Evolutionary conservation across 2,329 filamentous ascomycete species (phyloP).

Genomic region (Calonectria hongkongensis): DNA sequence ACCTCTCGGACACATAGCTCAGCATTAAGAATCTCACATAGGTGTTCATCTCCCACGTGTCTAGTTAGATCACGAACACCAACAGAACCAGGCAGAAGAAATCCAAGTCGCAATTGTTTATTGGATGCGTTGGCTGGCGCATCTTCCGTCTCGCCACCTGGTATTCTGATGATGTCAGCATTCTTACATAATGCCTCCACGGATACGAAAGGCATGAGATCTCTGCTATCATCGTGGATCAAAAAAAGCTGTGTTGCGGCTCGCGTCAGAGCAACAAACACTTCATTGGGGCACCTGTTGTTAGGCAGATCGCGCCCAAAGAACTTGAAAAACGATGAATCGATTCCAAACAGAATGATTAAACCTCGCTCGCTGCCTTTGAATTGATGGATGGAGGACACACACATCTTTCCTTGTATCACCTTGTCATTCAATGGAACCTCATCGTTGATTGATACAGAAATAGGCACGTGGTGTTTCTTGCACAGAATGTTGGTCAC

Average conservation of each 20-base stretch:
- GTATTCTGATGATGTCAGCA: neutral
- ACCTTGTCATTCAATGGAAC: neutral
- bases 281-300: neutral
- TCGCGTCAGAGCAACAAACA: neutral
- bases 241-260: neutral
- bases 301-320: neutral
- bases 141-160: no score
- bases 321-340: neutral
- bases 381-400: neutral
- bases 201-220: neutral
- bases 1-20: neutral
- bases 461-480: neutral
- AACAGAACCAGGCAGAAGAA: neutral
- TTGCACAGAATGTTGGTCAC: neutral
- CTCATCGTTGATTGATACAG: neutral
- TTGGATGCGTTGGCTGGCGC: neutral
- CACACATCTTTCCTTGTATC: neutral
- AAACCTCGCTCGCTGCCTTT: slow-evolving; percentile 3
- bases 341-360: neutral
- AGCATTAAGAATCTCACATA: neutral
- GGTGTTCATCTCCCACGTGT: neutral
- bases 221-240: neutral
- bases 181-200: neutral
- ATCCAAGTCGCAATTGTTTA: neutral
- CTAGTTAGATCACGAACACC: neutral